Base-by-base conservation (phyloP, 1,139 yeast genomes). In the Geotrichum macrosporum region DNA sequence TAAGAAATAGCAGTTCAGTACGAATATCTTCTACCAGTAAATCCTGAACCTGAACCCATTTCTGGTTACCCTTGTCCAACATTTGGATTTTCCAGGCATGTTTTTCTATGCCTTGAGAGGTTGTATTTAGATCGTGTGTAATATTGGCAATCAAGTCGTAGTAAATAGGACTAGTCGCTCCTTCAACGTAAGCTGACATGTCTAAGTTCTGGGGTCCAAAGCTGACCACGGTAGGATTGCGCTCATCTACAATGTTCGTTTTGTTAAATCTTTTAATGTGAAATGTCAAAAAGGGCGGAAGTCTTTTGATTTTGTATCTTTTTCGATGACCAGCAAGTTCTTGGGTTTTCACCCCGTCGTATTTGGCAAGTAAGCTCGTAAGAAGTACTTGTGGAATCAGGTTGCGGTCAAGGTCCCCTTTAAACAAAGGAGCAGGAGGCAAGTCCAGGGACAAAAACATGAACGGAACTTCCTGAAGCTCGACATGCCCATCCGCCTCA, bases 181-280 rank as follows among this genome's bases (percentile, higher is more conserved):
- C 19, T 46, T 55, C 44, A 48, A 61, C 21, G 63, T 56, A 67
- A 0, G 71, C 66, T 0, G 69, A 45, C 68, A 76, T 61, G 50
- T 75, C 74, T 38, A 76, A 57, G 2, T 65, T 55, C 15, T 63
- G 65, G 1, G 73, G 66, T 4, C 82, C 77, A 57, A 77, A 83
- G 42, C 75, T 79, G 2, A 85, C 84, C 26, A 84, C 75, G 0
- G 84, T 80, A 33, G 78, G 78, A 57, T 81, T 83, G 41, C 78
- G 68, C 47, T 71, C 72, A 39, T 70, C 68, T 5, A 59, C 35
- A 27, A 51, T 56, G 26, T 59, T 57, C 12, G 63, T 62, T 21
- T 65, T 67, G 30, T 68, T 68, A 50, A 77, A 70, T 48, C 92
- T 70, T 51, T 81, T 78, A 48, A 79, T 70, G 58, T 78, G 79